Evolutionary conservation across 2,329 filamentous ascomycete species (phyloP), one percentile per base, ranked within the genome.

Genomic region (Fusarium beomiforme): DNA sequence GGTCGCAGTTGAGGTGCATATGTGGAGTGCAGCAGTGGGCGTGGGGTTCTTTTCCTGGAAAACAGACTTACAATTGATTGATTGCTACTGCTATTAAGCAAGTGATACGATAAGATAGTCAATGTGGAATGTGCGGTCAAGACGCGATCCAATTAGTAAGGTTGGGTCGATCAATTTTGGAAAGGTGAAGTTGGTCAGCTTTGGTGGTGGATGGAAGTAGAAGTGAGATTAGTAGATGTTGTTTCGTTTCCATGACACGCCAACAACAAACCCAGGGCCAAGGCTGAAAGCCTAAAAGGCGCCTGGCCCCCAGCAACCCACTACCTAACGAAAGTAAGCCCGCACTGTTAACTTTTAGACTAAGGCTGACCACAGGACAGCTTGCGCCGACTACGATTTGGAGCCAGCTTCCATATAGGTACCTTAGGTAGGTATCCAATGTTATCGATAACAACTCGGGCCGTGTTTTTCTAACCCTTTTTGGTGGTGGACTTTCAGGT

Each of bases 21-120:
- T 76, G 75, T 74, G 76, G 76, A 77, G 75, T 71, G 69, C 50
- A 64, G 59, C 72, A 69, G 60, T 37, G 37, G 60, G 75, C 78
- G 79, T 82, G 81, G 81, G 80, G 81, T 82, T 79, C n/a, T 33
- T 77, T 79, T 80, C 76, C 77, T 79, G 78, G 47, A 37, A 54
- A 49, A 51, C 34, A 62, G 59, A 72, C 66, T 64, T 69, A 71
- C 69, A 69, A 57, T 42, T 21, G 49, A 56, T 50, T 42, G 39
- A 21, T 24, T 60, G 39, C 16, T 39, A 43, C 29, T 46, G 37
- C 51, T 55, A 17, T 46, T n/a, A 72, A 56, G 41, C 39, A 47
- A 42, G 34, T 69, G 67, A 53, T 61, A 67, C 55, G 44, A 73
- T 69, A 53, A 59, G 71, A 60, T 59, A 50, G 46, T 57, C 51